Percentiles rank a stretch among this genome's conserved stretches.
Conservation (phyloP, 371 early-diverging fungal genomes). For the Ecytonucleospora hepatopenaei region DNA sequence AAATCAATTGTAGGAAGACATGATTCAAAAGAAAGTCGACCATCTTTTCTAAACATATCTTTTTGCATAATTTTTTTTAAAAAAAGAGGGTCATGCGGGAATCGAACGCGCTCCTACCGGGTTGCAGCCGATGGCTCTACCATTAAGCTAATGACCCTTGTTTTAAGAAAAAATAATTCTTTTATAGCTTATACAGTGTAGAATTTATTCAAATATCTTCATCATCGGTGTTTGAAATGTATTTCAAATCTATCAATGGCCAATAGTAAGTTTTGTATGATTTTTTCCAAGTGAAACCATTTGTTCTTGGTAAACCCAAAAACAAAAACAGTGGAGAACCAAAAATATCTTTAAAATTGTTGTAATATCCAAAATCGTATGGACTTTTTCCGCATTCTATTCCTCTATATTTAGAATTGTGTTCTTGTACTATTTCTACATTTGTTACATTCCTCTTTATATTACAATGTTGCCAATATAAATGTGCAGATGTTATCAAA, state of each 20-base stretch:
- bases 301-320: conserved; percentile 2
- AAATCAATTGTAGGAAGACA: not conserved
- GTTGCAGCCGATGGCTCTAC: conserved; percentile 47
- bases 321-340: conserved; percentile 33
- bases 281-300: conserved; percentile 17
- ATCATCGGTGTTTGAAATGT: not conserved
- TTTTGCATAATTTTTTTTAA: not conserved
- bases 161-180: not conserved
- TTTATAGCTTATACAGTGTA: not conserved
- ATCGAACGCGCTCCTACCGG: conserved; percentile 48
- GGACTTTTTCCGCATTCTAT: conserved; percentile 9
- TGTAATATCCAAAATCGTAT: conserved; percentile 30
- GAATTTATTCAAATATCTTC: conserved; percentile 2
- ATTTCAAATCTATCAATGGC: conserved; percentile 9
- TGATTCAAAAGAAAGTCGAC: not conserved
- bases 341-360: conserved; percentile 30
- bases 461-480: conserved; percentile 14
- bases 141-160: conserved; percentile 46
- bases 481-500: conserved; percentile 24
- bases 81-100: conserved; percentile 40
- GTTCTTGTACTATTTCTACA: conserved; percentile 33
- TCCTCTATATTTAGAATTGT: not conserved
- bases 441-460: conserved; percentile 39
- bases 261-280: conserved; percentile 32
- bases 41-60: conserved; percentile 7